A percentile compares a stretch with the other conserved stretches of the same genome.
Conservation (phyloP, 306 rosid species). For the Begonia masoniana region DNA sequence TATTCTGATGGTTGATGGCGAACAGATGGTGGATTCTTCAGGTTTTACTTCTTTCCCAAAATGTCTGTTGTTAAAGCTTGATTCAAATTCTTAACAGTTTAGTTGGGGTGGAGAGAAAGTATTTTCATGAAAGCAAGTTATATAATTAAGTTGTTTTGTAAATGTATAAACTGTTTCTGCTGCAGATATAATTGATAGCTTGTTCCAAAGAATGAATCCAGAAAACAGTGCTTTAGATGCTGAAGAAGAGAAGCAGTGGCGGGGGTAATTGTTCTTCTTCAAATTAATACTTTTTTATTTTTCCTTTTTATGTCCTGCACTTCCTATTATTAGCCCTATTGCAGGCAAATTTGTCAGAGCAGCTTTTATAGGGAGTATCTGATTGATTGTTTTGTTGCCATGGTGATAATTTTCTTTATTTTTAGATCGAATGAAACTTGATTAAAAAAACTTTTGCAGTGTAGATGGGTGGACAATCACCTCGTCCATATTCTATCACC, state of each 20-base stretch:
- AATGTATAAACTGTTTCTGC: background rate
- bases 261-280: slow-evolving; percentile 30
- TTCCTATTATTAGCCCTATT: too few species aligned
- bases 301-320: slow-evolving; percentile 1
- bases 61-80: background rate
- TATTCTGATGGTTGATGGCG: slow-evolving; percentile 55
- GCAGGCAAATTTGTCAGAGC: background rate
- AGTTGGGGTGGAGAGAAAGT: too few species aligned
- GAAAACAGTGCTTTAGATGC: slow-evolving; percentile 28
- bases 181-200: slow-evolving; percentile 61
- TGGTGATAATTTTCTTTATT: too few species aligned
- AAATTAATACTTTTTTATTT: background rate
- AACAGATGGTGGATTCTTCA: slow-evolving; percentile 85
- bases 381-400: too few species aligned
- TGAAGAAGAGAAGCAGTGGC: slow-evolving; percentile 75
- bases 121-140: background rate
- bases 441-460: background rate
- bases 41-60: slow-evolving; percentile 21
- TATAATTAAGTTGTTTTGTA: slow-evolving; percentile 2
- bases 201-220: slow-evolving; percentile 40
- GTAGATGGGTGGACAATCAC: slow-evolving; percentile 92
- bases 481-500: slow-evolving; percentile 88
- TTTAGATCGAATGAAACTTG: background rate
- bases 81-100: background rate
- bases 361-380: background rate